These are phyloP conservation scores for Blastomyces percursus DNA, from an alignment of 2,329 filamentous ascomycete species.

Conservation along the genomic window DNA sequence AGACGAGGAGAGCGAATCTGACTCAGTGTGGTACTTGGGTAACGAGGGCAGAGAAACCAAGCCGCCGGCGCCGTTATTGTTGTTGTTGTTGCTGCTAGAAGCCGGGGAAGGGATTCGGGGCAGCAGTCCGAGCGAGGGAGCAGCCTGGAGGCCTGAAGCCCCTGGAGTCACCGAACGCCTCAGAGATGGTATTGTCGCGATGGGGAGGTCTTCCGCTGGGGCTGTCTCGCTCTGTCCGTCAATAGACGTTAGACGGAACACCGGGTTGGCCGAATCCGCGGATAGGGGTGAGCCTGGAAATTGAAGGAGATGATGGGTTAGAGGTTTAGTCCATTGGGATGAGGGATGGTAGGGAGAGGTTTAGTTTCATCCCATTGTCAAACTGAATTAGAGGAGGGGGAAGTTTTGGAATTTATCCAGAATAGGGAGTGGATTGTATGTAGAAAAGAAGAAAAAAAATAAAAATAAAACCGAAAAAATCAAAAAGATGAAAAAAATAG, in stretches of 20 bases:
- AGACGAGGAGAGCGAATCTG: constrained; percentile 30
- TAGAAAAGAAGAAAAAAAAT: neutral
- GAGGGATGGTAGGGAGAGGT: constrained; percentile 5
- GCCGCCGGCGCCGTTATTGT: neutral
- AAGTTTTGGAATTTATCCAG: too few relatives aligned
- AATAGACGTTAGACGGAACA: constrained; percentile 24
- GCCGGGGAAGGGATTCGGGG: constrained; percentile 10
- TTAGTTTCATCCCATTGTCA: neutral
- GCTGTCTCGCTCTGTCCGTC: constrained; percentile 20
- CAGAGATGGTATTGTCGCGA: constrained; percentile 22
- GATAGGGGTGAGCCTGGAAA: constrained; percentile 28
- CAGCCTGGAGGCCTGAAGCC: constrained; percentile 27
- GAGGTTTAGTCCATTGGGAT: neutral
- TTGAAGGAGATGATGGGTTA: neutral
- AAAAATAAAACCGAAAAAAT: neutral
- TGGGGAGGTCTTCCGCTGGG: constrained; percentile 23
- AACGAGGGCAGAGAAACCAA: constrained; percentile 14
- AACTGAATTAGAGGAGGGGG: neutral
- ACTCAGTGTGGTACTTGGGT: constrained; percentile 23
- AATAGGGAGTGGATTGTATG: too few relatives aligned
- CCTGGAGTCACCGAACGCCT: constrained; percentile 27
- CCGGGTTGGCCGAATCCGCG: constrained; percentile 30
- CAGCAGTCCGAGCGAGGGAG: constrained; percentile 25
- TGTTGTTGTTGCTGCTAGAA: neutral
- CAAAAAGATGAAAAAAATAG: neutral